Evolutionary conservation across 805 yeast species (phyloP), one percentile per base, ranked within the genome.

Genomic region (Metschnikowia drakensbergensis): DNA sequence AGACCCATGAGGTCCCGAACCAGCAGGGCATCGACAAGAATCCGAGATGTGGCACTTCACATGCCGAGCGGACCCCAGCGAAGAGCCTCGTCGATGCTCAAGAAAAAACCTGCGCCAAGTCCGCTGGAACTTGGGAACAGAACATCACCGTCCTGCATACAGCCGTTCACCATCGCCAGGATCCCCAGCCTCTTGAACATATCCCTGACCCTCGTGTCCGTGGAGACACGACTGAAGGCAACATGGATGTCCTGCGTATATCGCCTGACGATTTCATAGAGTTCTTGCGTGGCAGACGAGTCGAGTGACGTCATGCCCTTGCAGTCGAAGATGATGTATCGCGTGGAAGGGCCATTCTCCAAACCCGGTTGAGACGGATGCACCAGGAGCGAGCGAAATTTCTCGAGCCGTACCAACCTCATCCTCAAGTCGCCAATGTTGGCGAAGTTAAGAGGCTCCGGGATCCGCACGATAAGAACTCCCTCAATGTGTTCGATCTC

Each of bases 391-490:
- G 95, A 82, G 0, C 96, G 95, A 58, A 86, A 88, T 46, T 79
- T 68, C 61, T 90, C 96, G 28, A 90, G 68, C 38, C 96, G 71
- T 37, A 75, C 70, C 49, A 90, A 68, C 33, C 92, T 72, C 48
- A 79, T 72, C 52, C 84, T 81, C 52, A 90, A 70, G 57, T 88
- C 95, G 27, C 85, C 85, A 6, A 91, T 77, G 63, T 91, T 90
- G 35, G 96, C 88, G 65, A 90, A 90, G 4, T 91, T 88, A 51
- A 90, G 71, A 1, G 97, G 96, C 60, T 90, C 97, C 0, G 96
- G 90, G 37, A 90, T 79, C 54, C 84, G 85, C 33, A 90, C 85
- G 28, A 89, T 80, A 32, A 91, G 69, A 47, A 90, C 85, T 0
- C 89, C 90, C 54, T 84, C 87, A 42, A 85, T 71, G 35, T 72